Percentiles rank a stretch among this genome's conserved stretches.
Conservation (phyloP, 495 filamentous ascomycete species). For the Niebla homalea region DNA sequence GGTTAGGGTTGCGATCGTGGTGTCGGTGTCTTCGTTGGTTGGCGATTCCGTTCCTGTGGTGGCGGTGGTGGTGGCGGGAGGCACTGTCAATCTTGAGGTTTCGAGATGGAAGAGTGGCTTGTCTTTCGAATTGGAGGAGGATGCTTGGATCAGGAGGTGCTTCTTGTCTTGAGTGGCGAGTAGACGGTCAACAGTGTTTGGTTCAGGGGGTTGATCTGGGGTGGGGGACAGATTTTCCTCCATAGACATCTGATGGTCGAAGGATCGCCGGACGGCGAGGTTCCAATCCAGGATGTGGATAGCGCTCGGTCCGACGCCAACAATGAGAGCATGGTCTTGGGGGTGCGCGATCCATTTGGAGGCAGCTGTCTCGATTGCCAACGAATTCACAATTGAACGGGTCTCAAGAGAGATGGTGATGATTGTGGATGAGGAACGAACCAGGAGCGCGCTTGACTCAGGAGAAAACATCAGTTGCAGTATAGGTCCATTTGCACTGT, state of each 20-base stretch:
- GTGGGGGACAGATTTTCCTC: not conserved
- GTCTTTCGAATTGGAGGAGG: slow-evolving; percentile 2
- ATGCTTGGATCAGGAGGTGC: slow-evolving; percentile 9
- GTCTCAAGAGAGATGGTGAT: slow-evolving; percentile 5
- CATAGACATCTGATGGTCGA: slow-evolving; percentile 1
- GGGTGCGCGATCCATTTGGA: slow-evolving; percentile 18
- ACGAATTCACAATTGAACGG: not conserved
- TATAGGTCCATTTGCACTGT: slow-evolving; percentile 8
- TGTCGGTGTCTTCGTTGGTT: not conserved
- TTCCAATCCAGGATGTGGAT: slow-evolving; percentile 13
- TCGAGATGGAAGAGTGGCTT: slow-evolving; percentile 6
- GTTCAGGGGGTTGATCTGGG: not conserved
- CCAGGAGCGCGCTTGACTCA: slow-evolving; percentile 12
- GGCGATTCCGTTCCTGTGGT: not conserved
- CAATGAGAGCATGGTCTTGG: slow-evolving; percentile 13
- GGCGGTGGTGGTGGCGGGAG: not conserved
- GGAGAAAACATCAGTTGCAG: slow-evolving; percentile 13
- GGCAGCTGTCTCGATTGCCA: slow-evolving; percentile 1
- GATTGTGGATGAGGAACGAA: slow-evolving; percentile 11
- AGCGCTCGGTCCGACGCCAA: slow-evolving; percentile 12
- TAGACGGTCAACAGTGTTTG: slow-evolving; percentile 3
- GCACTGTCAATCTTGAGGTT: not conserved
- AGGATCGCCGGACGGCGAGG: slow-evolving; percentile 5
- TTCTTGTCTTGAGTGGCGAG: slow-evolving; percentile 13
- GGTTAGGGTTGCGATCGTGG: not conserved